Evolutionary conservation across 2,329 filamentous ascomycete species (phyloP).

Genomic region (Trichoderma pleuroti): DNA sequence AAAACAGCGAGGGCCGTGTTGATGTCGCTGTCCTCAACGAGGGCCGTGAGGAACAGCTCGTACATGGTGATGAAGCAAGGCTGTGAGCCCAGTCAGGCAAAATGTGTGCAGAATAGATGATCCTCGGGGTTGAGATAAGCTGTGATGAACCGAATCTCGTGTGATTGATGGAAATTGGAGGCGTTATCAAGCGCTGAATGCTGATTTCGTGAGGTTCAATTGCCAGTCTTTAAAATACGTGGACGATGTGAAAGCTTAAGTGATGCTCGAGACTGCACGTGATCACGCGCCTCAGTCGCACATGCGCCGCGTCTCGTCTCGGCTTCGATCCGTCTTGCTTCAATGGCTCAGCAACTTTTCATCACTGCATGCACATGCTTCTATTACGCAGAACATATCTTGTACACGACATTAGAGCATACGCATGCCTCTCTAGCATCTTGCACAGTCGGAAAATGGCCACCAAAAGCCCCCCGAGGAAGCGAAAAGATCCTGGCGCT

Average conservation of each 20-base stretch:
- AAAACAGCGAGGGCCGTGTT: slow-evolving; percentile 50
- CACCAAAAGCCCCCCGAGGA: slow-evolving; percentile 25
- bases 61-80: slow-evolving; percentile 41
- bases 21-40: slow-evolving; percentile 49
- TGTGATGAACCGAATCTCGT: background rate
- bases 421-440: background rate
- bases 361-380: background rate
- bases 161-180: background rate
- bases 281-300: slow-evolving; percentile 30
- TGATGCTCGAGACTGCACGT: slow-evolving; percentile 25
- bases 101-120: too few relatives aligned
- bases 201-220: background rate
- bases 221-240: background rate
- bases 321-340: background rate
- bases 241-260: background rate
- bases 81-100: background rate
- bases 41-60: slow-evolving; percentile 56
- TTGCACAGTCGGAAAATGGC: slow-evolving; percentile 25
- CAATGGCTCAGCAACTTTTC: background rate
- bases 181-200: background rate
- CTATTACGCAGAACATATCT: background rate
- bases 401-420: background rate
- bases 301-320: background rate
- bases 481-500: slow-evolving; percentile 38
- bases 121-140: background rate